Base-by-base conservation (phyloP, 345 rosid species). In the Aquilaria malaccensis region DNA sequence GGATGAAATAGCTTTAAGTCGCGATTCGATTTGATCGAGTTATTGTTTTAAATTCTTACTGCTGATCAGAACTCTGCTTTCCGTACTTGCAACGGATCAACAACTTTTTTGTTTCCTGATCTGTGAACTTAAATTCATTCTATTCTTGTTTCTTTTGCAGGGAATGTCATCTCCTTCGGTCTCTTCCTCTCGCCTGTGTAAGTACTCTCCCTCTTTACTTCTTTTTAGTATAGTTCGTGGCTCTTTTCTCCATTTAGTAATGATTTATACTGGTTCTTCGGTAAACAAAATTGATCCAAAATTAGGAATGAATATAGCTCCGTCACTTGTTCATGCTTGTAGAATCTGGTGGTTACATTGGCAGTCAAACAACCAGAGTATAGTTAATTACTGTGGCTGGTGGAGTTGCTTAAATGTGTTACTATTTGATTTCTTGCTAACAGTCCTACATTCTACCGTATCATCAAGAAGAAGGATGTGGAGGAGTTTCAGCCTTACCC, bases 401-500 rank as follows among this genome's bases (percentile, higher is more conserved):
- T 11, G 4, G 4, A 49, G 3, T 49, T 49, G 10, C 43, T 37
- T 37, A 37, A 48, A 1, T 37, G 50, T 12, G 32, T 51, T 22
- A 22, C 22, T 22, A 22, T 22, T 22, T 22, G 22, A 11, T 22
- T 22, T 49, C 13, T 49, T 9, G n/a, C 10, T 2, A 1, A 22
- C n/a, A 65, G 69, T 45, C 69, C 62, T 50, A 65, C 69, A 5
- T 65, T 65, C 13, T 37, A 2, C 3, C 62, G 56, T 22, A 65
- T 65, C 30, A 1, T 9, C 3, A 65, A 65, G 56, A 65, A 41
- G 33, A 65, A 65, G 55, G 47, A 79, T 0, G 86, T 84, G 9
- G 86, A 79, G 67, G 84, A 74, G 52, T 84, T 79, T 62, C 74
- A 68, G 45, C 78, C 83, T 12, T 72, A 64, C 30, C 89, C 86